These are phyloP conservation scores for Platanthera guangdongensis DNA, from an alignment of 106 monocot genomes.

Conservation along the genomic window DNA sequence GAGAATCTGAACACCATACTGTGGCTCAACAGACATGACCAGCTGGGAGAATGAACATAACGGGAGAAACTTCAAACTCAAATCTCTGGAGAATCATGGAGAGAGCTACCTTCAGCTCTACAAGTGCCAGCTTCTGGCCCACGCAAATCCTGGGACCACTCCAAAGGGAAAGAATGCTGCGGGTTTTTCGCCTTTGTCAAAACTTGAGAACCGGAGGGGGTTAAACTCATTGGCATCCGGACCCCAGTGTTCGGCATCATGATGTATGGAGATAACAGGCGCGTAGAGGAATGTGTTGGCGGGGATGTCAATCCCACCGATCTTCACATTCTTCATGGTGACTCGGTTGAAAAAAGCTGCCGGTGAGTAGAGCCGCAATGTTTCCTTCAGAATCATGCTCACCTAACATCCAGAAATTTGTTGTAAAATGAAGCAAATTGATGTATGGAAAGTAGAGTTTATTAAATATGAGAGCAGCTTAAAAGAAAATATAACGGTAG, in stretches of 20 bases:
- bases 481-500: not conserved
- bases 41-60: constrained; percentile 68
- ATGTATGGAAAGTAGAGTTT: not conserved
- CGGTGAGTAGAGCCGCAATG: constrained; percentile 64
- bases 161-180: constrained; percentile 59
- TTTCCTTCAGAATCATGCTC: constrained; percentile 68
- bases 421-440: not conserved
- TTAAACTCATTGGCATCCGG: constrained; percentile 56
- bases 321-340: constrained; percentile 28
- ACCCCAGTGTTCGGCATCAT: constrained; percentile 60
- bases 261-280: constrained; percentile 43
- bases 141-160: constrained; percentile 46
- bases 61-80: constrained; percentile 37
- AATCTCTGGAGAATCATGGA: constrained; percentile 66
- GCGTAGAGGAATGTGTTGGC: constrained; percentile 38
- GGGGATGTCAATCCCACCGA: constrained; percentile 41
- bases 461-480: not conserved
- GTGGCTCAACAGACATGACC: constrained; percentile 55
- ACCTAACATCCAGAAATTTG: constrained; percentile 25
- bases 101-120: constrained; percentile 59
- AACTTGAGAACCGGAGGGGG: constrained; percentile 43
- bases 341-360: constrained; percentile 27
- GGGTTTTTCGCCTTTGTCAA: constrained; percentile 20
- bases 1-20: constrained; percentile 60
- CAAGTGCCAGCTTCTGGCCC: constrained; percentile 61